phyloP scores from a whole-genome alignment of 2,329 filamentous ascomycete genomes.

The Talaromyces sp. region DNA sequence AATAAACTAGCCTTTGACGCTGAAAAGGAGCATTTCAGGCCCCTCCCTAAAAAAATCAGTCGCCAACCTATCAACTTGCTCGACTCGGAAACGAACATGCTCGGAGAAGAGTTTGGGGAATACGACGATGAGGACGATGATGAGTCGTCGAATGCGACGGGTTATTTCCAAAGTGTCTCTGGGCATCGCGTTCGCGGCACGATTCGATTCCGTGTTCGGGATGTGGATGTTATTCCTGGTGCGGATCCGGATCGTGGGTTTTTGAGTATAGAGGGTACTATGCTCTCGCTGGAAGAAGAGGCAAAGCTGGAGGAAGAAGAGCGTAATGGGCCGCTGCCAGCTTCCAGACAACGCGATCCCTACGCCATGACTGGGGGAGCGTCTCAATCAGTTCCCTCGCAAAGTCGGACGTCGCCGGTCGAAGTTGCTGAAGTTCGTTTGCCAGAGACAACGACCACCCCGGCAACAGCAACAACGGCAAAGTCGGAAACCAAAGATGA shows the following conservation, averaged over 20 bases:
- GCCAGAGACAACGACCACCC: slow-evolving; percentile 15
- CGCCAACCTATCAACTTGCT: slow-evolving; percentile 33
- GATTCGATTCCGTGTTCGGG: slow-evolving; percentile 73
- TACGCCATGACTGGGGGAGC: slow-evolving; percentile 26
- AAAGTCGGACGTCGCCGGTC: not conserved
- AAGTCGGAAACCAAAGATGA: slow-evolving; percentile 17
- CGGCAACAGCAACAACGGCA: slow-evolving; percentile 9
- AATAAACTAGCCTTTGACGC: slow-evolving; percentile 30
- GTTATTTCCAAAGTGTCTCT: slow-evolving; percentile 73
- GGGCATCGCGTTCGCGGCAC: slow-evolving; percentile 68
- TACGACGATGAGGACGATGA: slow-evolving; percentile 42
- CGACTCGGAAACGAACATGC: slow-evolving; percentile 24
- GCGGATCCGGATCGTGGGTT: slow-evolving; percentile 70
- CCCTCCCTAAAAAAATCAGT: slow-evolving; percentile 32
- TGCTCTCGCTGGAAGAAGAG: slow-evolving; percentile 68
- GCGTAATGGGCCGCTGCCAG: slow-evolving; percentile 35
- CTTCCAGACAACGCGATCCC: slow-evolving; percentile 27
- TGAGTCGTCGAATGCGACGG: slow-evolving; percentile 51
- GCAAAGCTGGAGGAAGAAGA: slow-evolving; percentile 55
- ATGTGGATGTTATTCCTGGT: slow-evolving; percentile 70
- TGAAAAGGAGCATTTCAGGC: slow-evolving; percentile 40
- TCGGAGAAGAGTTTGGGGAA: slow-evolving; percentile 10
- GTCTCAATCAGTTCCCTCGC: not conserved
- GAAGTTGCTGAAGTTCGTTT: slow-evolving; percentile 6
- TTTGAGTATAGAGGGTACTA: slow-evolving; percentile 82